Conservation (phyloP, 2,329 filamentous ascomycete genomes). For the Calonectria naviculata region DNA sequence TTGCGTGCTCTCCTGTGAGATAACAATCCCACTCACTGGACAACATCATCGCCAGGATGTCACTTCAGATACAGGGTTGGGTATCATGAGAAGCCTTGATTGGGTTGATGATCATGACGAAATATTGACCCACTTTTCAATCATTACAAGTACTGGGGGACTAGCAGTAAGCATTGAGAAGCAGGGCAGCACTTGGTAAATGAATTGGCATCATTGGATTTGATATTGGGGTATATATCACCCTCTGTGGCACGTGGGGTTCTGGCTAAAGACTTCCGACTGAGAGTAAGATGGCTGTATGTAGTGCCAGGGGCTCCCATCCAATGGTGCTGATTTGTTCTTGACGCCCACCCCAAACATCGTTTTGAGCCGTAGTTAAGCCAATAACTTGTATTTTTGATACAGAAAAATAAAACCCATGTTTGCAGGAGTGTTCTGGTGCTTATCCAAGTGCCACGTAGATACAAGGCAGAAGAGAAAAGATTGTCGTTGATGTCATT, state of each 20-base stretch:
- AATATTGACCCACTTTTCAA: slow-evolving; percentile 3
- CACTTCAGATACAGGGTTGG: neutral
- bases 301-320: neutral
- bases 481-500: too few relatives aligned
- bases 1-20: neutral
- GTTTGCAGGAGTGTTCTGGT: too few relatives aligned
- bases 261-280: neutral
- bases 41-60: neutral
- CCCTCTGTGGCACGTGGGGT: neutral
- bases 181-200: neutral
- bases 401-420: too few relatives aligned
- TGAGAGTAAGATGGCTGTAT: neutral
- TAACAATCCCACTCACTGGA: neutral
- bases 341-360: too few relatives aligned
- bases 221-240: neutral
- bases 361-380: too few relatives aligned
- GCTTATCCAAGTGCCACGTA: too few relatives aligned
- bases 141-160: neutral
- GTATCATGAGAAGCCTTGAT: neutral
- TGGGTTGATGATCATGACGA: neutral
- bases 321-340: neutral
- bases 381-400: too few relatives aligned
- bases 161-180: neutral
- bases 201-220: neutral
- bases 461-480: too few relatives aligned